phyloP scores from a whole-genome alignment of 345 rosid genomes.

The Eucalyptus sideroxylon region DNA sequence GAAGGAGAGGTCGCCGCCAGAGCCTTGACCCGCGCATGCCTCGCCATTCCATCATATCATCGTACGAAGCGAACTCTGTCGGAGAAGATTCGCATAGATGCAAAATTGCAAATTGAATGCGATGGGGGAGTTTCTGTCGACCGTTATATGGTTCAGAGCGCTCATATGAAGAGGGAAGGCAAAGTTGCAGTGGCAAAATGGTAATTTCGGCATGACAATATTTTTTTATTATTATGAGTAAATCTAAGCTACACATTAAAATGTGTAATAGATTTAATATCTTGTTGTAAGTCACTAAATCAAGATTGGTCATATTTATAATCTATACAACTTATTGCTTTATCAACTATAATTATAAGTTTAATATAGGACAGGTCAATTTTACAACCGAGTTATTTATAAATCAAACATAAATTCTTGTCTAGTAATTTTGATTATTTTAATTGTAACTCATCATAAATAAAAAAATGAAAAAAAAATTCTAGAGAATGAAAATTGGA shows the following conservation, averaged over 20 bases:
- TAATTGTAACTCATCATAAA: not conserved
- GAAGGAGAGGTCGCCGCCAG: no score
- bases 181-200: not conserved
- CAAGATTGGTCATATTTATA: fast-evolving
- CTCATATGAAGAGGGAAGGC: not conserved
- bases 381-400: not conserved
- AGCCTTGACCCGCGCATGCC: no score
- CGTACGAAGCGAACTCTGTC: no score
- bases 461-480: no score
- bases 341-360: not conserved
- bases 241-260: not conserved
- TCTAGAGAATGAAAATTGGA: no score
- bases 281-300: not conserved
- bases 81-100: no score
- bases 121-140: no score
- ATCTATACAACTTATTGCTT: not conserved
- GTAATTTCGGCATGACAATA: not conserved
- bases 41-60: no score
- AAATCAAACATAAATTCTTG: not conserved
- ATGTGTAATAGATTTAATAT: not conserved
- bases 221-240: not conserved
- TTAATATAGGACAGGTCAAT: not conserved
- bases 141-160: no score
- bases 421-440: not conserved
- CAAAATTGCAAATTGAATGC: no score